A percentile compares a stretch with the other conserved stretches of the same genome.
Evolutionary conservation across 805 yeast species (phyloP).

Genomic region (Nakazawaea wyomingensis): DNA sequence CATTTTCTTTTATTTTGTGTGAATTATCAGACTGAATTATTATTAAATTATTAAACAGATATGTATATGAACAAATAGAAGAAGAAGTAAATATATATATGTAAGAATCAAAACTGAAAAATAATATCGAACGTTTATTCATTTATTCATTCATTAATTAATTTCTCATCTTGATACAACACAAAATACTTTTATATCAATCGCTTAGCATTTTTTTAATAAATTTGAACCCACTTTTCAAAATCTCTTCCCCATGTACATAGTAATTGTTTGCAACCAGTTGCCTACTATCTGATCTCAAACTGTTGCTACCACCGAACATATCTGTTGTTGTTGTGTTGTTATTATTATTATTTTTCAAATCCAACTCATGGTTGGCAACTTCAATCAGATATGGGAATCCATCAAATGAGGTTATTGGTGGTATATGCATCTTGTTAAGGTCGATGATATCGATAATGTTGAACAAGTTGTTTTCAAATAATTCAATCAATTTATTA

Average conservation of each 20-base stretch:
- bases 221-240: conserved; percentile 29
- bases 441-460: conserved; percentile 50
- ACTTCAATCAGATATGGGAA: conserved; percentile 48
- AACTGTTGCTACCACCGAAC: conserved; percentile 6
- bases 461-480: conserved; percentile 34
- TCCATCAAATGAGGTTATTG: conserved; percentile 67
- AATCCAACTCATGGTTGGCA: conserved; percentile 1
- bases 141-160: too few species aligned
- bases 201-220: conserved; percentile 30
- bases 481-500: conserved; percentile 29
- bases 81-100: too few species aligned
- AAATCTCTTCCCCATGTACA: conserved; percentile 22
- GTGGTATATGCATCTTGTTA: conserved; percentile 67
- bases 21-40: too few species aligned
- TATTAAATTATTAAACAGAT: too few species aligned
- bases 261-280: conserved; percentile 17
- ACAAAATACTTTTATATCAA: too few species aligned
- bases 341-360: not conserved
- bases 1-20: not conserved
- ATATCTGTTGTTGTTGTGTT: too few species aligned
- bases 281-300: conserved; percentile 12
- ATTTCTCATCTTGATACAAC: too few species aligned
- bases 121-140: too few species aligned
- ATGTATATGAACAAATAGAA: too few species aligned
- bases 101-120: too few species aligned